Evolutionary conservation across 2,329 filamentous ascomycete genomes (phyloP), one percentile per base, ranked within the genome.

Genomic region (Pseudocercospora eumusae): DNA sequence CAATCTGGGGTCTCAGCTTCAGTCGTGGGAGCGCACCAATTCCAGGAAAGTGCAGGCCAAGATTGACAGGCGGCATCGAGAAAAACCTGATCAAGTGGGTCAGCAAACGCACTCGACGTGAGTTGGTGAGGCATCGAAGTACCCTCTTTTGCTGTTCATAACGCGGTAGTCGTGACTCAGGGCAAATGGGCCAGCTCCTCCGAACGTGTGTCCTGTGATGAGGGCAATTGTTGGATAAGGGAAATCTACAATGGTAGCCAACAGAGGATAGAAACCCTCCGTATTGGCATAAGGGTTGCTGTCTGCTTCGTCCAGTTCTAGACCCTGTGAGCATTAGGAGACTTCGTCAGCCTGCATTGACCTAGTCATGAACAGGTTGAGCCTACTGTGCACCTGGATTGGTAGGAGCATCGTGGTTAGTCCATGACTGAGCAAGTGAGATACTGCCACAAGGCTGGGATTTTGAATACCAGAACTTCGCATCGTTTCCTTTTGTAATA

Each of bases 41-140:
- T 9, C 83, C 83, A 13, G 81, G 80, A 62, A 85, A 85, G 65
- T 84, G 81, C 27, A 85, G 73, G 4, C 83, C 83, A 1, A 85
- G 76, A 59, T 84, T 78, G 0, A 85, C 81, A 0, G 83, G 82
- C 0, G 83, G 83, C 79, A 82, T 81, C 60, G 73, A 79, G 57
- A 82, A 71, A 69, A 80, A 82, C 36, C 47, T 52, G 25, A 25
- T n/a, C 21, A 40, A 40, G 36, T n/a, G 25, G 47, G 13, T 52
- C 11, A 52, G 47, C 23, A 11, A 25, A 47, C 13, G 4, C 18
- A 21, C 9, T 15, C 2, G 23, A 47, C 4, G 18, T 47, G 20
- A 15, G n/a, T 11, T 28, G 13, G 25, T 52, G 36, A 15, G 25
- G 18, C 44, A 25, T 21, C 23, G 44, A 15, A 4, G 25, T 52